Evolutionary conservation across 225 moss, liverwort and hornwort genomes (phyloP).

Genomic region (Takakia lepidozioides): DNA sequence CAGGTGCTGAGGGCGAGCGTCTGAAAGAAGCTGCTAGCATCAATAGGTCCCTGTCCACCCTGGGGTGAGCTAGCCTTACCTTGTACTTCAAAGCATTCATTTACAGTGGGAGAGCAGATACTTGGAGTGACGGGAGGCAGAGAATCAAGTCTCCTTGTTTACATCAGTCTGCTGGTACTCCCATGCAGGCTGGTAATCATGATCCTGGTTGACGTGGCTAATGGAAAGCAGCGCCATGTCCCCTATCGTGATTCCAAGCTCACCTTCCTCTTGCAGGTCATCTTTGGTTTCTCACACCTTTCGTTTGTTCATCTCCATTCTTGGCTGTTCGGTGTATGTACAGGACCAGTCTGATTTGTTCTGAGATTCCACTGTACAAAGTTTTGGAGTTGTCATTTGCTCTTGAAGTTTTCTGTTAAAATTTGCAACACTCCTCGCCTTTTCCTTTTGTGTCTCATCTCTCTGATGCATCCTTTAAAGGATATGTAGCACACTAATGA

Average conservation of each 20-base stretch:
- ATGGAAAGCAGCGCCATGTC: constrained; percentile 69
- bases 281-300: not conserved
- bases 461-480: too few relatives aligned
- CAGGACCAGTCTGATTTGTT: too few relatives aligned
- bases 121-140: not conserved
- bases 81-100: too few relatives aligned
- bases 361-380: too few relatives aligned
- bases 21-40: constrained; percentile 61
- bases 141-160: not conserved
- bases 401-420: not conserved
- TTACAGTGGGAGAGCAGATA: too few relatives aligned
- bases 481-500: too few relatives aligned
- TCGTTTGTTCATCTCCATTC: not conserved
- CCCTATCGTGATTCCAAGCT: constrained; percentile 78
- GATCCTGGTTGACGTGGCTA: constrained; percentile 52
- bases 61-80: constrained; percentile 16
- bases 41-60: constrained; percentile 49
- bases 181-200: constrained; percentile 42
- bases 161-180: too few relatives aligned
- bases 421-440: not conserved
- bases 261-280: constrained; percentile 69
- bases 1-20: constrained; percentile 78
- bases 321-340: too few relatives aligned
- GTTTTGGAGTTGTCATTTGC: not conserved
- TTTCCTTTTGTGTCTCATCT: too few relatives aligned